Evolutionary conservation across 164 flowering plant genomes (phyloP).

Genomic region (Piper betle): DNA sequence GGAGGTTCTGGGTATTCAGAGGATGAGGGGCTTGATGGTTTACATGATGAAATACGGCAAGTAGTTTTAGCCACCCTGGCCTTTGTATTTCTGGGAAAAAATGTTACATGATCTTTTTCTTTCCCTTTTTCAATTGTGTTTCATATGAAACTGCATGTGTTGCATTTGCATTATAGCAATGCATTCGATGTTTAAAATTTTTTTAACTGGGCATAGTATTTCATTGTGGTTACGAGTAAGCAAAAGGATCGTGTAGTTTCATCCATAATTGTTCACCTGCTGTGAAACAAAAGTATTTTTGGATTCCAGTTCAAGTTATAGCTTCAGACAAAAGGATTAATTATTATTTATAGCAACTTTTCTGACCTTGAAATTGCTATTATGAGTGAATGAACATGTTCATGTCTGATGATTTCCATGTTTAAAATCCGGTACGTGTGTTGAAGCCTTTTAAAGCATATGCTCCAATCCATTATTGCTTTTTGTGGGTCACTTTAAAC

Average conservation of each 20-base stretch:
- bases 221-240: neutral
- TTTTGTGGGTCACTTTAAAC: neutral
- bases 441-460: neutral
- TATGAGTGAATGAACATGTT: too few species aligned
- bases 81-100: slow-evolving; percentile 50
- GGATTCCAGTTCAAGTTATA: neutral
- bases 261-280: too few species aligned
- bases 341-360: too few species aligned
- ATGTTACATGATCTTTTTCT: neutral
- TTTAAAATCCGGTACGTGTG: neutral
- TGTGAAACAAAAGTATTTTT: neutral
- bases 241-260: too few species aligned
- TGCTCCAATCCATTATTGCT: neutral
- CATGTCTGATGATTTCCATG: neutral
- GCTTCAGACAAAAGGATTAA: too few species aligned
- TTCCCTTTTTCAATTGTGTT: neutral
- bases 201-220: neutral
- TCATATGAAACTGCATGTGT: neutral
- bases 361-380: too few species aligned
- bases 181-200: neutral
- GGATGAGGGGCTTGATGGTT: slow-evolving; percentile 38
- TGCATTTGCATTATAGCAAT: neutral
- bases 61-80: slow-evolving; percentile 55
- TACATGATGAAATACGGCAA: slow-evolving; percentile 54
- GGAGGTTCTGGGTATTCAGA: slow-evolving; percentile 28